A percentile compares a stretch with the other conserved stretches of the same genome.
These are phyloP conservation scores for Umbilicaria muhlenbergii DNA, from an alignment of 495 filamentous ascomycete species.

Conservation along the genomic window DNA sequence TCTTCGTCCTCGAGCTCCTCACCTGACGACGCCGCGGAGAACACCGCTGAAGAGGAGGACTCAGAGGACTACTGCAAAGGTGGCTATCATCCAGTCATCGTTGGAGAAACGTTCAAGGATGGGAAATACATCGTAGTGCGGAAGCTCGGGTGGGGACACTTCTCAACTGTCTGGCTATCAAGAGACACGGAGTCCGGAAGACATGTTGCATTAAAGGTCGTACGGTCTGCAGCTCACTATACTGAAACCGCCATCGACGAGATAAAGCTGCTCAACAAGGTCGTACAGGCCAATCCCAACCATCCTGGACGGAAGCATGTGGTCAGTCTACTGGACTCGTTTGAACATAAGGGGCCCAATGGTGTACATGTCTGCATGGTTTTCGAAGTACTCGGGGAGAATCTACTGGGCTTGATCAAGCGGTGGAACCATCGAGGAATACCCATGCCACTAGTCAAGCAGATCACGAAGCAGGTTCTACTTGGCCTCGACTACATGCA, in stretches of 20 bases:
- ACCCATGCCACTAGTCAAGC: constrained; percentile 88
- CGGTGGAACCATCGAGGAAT: constrained; percentile 96
- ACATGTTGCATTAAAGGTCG: constrained; percentile 95
- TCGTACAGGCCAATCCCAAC: constrained; percentile 83
- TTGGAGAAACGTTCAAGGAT: constrained; percentile 95
- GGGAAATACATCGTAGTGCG: constrained; percentile 92
- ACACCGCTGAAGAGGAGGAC: constrained; percentile 95
- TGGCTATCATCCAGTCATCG: constrained; percentile 85
- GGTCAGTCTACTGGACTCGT: constrained; percentile 88
- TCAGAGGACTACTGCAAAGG: constrained; percentile 99
- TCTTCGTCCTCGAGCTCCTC: constrained; percentile 71
- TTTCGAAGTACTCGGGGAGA: constrained; percentile 95
- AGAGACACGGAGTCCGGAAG: constrained; percentile 80
- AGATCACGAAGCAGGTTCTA: constrained; percentile 96
- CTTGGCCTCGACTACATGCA: constrained; percentile 92
- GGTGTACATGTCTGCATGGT: constrained; percentile 98
- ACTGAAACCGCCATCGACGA: constrained; percentile 98
- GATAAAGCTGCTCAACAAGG: constrained; percentile 93
- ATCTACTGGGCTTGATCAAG: constrained; percentile 90
- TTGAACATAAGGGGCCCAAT: constrained; percentile 95
- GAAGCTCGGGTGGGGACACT: constrained; percentile 97
- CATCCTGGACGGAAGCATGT: constrained; percentile 91
- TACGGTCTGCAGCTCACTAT: constrained; percentile 93
- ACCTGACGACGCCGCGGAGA: constrained; percentile 69
- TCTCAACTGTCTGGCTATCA: constrained; percentile 96